These are phyloP conservation scores for Xylaria sp. DNA, from an alignment of 2,329 filamentous ascomycete species.

Conservation along the genomic window DNA sequence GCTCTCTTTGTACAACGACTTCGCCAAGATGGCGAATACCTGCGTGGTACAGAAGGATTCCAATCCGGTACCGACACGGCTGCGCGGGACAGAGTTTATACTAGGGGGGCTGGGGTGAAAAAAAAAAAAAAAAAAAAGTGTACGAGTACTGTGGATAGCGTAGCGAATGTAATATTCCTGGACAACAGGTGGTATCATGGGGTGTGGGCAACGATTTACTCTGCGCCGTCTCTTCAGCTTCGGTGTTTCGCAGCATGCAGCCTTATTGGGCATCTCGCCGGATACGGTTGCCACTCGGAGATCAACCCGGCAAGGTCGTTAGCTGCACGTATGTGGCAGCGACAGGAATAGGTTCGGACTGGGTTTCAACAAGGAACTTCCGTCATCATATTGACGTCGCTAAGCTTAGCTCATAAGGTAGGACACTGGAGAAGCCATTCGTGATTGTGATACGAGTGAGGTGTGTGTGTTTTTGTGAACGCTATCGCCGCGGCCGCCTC, in stretches of 20 bases:
- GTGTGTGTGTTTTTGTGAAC: constrained; percentile 12
- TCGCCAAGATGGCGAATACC: not conserved
- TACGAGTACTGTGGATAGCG: no score
- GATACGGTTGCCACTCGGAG: constrained; percentile 21
- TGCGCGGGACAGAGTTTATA: not conserved
- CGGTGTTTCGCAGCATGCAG: constrained; percentile 24
- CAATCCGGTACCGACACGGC: not conserved
- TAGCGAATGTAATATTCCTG: not conserved
- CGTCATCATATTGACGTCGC: constrained; percentile 19
- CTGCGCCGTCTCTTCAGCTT: constrained; percentile 16
- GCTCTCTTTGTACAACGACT: constrained; percentile 1
- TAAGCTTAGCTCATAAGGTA: constrained; percentile 1
- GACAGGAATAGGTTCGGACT: not conserved
- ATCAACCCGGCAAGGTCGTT: constrained; percentile 18
- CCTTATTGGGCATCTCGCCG: constrained; percentile 25
- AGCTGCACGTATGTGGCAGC: constrained; percentile 15
- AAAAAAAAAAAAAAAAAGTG: not conserved
- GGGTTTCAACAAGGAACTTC: constrained; percentile 5
- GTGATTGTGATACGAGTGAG: constrained; percentile 19
- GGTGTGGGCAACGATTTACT: constrained; percentile 3
- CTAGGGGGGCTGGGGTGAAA: not conserved
- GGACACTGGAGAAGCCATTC: not conserved
- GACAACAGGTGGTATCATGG: not conserved
- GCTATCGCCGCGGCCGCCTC: not conserved
- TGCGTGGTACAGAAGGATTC: not conserved